Base-by-base conservation (phyloP, 345 rosid species). In the Trapa bicornis region DNA sequence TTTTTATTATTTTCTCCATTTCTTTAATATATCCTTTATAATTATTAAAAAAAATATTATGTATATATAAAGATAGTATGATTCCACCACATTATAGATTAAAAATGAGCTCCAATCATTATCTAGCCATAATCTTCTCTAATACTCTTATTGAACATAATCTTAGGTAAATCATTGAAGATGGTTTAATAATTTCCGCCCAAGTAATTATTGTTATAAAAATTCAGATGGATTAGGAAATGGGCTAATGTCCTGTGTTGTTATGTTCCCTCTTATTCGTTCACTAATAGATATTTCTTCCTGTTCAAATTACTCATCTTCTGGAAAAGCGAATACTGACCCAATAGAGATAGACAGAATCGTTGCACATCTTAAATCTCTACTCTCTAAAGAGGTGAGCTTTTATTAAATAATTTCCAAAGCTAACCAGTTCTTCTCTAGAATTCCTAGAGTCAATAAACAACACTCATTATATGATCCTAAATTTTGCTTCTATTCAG, bases 311-410 rank as follows among this genome's bases (percentile, higher is more conserved):
- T 22, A 61, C 63, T 67, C 33, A 61, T 15, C 29, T 66, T 66
- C 72, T 65, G 73, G 74, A 67, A n/a, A 32, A 79, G 79, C 81
- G 98, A 84, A 70, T 62, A 73, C 82, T 74, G 85, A 83, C 80
- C 91, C 29, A 22, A 22, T 22, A 22, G 29, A 95, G 99, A 87
- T 96, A 74, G 95, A 94, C 67, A 87, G 80, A 70, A 78, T 87
- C 67, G 88, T 91, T 10, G 58, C 85, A 72, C 82, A 83, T 71
- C 71, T 87, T 62, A 82, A 81, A 65, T 75, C 90, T 62, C 81
- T 94, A 68, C 77, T 91, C 82, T 83, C 91, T 0, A 84, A 87
- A 75, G 99, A 91, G 87, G 99, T 74, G 78, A 84, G 80, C 17
- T 73, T 52, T 54, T 33, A 71, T 66, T 53, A 6, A 73, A 56